Evolutionary conservation across 208 protist species (phyloP).

Genomic region (Acanthamoeba healyi): DNA sequence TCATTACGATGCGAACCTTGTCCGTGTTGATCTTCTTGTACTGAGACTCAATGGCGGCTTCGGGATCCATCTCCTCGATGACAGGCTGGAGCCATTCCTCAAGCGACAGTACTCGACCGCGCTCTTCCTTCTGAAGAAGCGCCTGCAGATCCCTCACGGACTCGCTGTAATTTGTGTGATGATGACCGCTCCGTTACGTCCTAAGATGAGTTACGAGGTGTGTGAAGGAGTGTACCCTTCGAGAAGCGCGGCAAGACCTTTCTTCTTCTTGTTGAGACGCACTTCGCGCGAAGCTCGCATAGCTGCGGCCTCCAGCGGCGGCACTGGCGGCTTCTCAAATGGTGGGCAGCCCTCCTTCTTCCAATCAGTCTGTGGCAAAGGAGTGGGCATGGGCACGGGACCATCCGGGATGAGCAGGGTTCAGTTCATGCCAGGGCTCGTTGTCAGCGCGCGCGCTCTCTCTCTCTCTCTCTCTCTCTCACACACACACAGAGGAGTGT

Average conservation of each 20-base stretch:
- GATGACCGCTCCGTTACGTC: too few relatives aligned
- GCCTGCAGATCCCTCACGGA: constrained; percentile 4
- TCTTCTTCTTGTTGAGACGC: constrained; percentile 13
- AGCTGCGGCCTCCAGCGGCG: background rate
- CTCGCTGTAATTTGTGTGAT: background rate
- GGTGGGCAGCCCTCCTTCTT: constrained; percentile 56
- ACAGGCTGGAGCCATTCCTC: constrained; percentile 25
- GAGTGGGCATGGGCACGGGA: too few relatives aligned
- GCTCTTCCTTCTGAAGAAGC: background rate
- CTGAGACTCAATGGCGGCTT: constrained; percentile 32
- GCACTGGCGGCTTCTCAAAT: constrained; percentile 41
- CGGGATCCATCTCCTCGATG: constrained; percentile 63
- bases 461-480: too few relatives aligned
- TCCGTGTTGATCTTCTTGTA: constrained; percentile 55
- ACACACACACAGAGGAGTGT: too few relatives aligned
- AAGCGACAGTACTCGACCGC: background rate
- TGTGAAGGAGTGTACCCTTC: background rate
- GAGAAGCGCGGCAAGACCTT: constrained; percentile 6
- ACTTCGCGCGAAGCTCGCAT: constrained; percentile 16
- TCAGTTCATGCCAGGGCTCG: too few relatives aligned
- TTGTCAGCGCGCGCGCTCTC: too few relatives aligned
- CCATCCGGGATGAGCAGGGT: too few relatives aligned
- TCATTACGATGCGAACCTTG: background rate
- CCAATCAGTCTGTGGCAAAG: constrained; percentile 66
- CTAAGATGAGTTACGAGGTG: background rate